Percentiles rank a stretch among this genome's conserved stretches.
Evolutionary conservation across 768 basidiomycete species (phyloP).

Genomic region (Tricholoma saponaceum): DNA sequence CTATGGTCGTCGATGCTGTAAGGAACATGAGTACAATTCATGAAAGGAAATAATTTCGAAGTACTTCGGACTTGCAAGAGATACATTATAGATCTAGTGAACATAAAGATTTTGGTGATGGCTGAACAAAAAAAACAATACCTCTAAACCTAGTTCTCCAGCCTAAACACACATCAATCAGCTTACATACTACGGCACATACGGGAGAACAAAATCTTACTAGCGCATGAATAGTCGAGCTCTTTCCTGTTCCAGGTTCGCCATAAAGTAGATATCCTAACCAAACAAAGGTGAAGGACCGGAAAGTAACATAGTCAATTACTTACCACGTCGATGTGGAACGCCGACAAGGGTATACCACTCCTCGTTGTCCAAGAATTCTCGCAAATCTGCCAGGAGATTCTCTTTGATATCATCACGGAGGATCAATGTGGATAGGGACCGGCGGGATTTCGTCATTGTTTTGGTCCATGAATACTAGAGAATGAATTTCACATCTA

Average conservation of each 20-base stretch:
- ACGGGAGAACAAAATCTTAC: slow-evolving; percentile 8
- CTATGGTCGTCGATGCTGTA: slow-evolving; percentile 45
- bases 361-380: slow-evolving; percentile 47
- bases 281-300: background rate
- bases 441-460: slow-evolving; percentile 45
- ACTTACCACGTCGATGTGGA: slow-evolving; percentile 47
- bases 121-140: slow-evolving; percentile 46
- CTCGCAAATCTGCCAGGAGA: slow-evolving; percentile 44
- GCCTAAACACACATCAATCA: slow-evolving; percentile 35
- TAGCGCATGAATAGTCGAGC: slow-evolving; percentile 20
- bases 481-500: slow-evolving; percentile 10
- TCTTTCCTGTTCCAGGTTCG: slow-evolving; percentile 59
- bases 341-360: slow-evolving; percentile 58
- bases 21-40: slow-evolving; percentile 4
- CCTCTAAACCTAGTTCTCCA: slow-evolving; percentile 77
- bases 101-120: slow-evolving; percentile 29
- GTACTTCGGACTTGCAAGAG: background rate
- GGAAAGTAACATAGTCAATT: background rate
- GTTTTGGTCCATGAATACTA: slow-evolving; percentile 38
- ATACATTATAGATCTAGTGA: background rate
- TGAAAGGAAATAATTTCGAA: too few species aligned
- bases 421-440: slow-evolving; percentile 50
- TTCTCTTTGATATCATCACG: slow-evolving; percentile 41
- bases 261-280: slow-evolving; percentile 48
- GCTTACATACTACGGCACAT: slow-evolving; percentile 8